Percentiles rank a stretch among this genome's conserved stretches.
Evolutionary conservation across 345 rosid species (phyloP).

Genomic region (Heritiera fomes): DNA sequence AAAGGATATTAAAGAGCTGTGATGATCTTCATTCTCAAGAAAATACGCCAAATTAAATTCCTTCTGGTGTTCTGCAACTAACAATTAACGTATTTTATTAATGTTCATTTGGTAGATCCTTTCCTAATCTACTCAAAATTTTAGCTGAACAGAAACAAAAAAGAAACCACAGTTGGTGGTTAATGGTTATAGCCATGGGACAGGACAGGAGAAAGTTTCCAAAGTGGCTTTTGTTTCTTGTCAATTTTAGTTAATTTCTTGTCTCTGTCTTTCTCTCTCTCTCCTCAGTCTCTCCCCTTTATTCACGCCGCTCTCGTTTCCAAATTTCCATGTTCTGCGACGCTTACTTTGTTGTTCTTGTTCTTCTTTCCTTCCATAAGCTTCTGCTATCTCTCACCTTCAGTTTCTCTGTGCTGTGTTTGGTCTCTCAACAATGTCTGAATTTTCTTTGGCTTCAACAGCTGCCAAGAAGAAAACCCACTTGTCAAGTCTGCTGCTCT

Average conservation of each 20-base stretch:
- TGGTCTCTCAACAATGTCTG: conserved; percentile 43
- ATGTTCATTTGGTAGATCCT: background rate
- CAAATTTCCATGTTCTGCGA: conserved; percentile 11
- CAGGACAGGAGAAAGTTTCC: conserved; percentile 40
- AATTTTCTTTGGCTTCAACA: conserved; percentile 38
- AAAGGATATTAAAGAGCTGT: too few species aligned
- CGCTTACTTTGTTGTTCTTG: conserved; percentile 15
- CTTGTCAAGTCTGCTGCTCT: conserved; percentile 46
- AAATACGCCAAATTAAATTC: background rate
- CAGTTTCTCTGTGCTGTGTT: background rate
- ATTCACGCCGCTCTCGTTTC: conserved; percentile 60
- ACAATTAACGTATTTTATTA: background rate
- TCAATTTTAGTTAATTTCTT: conserved; percentile 15
- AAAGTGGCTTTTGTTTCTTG: conserved; percentile 41
- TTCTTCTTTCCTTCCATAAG: conserved; percentile 23
- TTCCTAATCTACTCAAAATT: background rate
- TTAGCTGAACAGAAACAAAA: background rate
- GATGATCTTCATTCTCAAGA: background rate
- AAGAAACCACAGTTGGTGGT: conserved; percentile 37
- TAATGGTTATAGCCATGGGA: conserved; percentile 42
- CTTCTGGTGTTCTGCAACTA: background rate
- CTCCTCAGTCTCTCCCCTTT: conserved; percentile 38
- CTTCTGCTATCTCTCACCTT: conserved; percentile 15
- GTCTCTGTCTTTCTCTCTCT: conserved; percentile 13
- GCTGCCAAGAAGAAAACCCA: conserved; percentile 33